Percentiles rank a stretch among this genome's conserved stretches.
These are phyloP conservation scores for Botrytis tulipae DNA, from an alignment of 2,329 filamentous ascomycete genomes.

Conservation along the genomic window DNA sequence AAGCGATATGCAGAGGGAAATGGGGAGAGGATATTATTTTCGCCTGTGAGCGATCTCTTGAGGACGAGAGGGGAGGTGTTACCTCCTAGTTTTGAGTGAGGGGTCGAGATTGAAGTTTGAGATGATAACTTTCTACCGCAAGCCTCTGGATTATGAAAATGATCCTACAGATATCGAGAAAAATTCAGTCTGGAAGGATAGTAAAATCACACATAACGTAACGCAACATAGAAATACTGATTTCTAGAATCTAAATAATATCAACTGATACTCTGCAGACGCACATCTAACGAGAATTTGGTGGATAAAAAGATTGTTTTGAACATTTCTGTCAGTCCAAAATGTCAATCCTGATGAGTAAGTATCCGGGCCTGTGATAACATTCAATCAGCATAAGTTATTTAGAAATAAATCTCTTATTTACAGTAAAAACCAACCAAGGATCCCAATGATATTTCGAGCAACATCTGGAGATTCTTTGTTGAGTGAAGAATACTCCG, in stretches of 20 bases:
- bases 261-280: not conserved
- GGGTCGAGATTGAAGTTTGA: not conserved
- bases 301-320: not conserved
- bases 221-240: not conserved
- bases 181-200: not conserved
- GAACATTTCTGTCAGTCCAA: not conserved
- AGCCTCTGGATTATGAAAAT: not conserved
- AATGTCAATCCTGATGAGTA: not conserved
- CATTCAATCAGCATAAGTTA: too few species aligned
- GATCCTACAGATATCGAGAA: too few species aligned
- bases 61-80: not conserved
- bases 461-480: not conserved
- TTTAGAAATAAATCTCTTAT: not conserved
- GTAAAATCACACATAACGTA: not conserved
- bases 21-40: not conserved
- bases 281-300: not conserved
- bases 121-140: not conserved
- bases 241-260: not conserved
- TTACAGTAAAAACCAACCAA: not conserved
- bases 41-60: not conserved
- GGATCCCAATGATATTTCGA: not conserved
- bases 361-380: not conserved
- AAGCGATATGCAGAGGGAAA: slow-evolving; percentile 35
- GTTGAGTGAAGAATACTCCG: not conserved
- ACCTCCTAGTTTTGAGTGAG: not conserved